A percentile compares a stretch with the other conserved stretches of the same genome.
These are phyloP conservation scores for Chlamydomonas eustigma DNA, from an alignment of 139 green algal genomes.

Conservation along the genomic window DNA sequence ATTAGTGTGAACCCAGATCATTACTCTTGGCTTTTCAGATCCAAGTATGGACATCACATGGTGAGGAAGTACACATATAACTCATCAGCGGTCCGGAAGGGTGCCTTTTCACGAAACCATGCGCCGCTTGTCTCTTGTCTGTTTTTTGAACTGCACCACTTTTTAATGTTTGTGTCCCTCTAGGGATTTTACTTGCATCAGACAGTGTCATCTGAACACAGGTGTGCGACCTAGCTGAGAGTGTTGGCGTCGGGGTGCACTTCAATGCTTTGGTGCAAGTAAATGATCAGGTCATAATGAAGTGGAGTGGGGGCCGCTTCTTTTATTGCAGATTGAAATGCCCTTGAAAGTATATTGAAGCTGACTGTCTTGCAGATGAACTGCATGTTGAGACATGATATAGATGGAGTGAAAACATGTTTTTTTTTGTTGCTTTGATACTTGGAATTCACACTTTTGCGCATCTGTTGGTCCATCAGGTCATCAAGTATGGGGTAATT, in stretches of 20 bases:
- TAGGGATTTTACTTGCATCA: background rate
- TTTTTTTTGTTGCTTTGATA: background rate
- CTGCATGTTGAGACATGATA: background rate
- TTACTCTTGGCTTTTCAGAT: constrained; percentile 62
- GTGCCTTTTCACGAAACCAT: too few relatives aligned
- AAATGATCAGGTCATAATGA: constrained; percentile 30
- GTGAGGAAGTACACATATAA: background rate
- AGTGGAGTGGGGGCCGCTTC: too few relatives aligned
- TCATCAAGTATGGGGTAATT: constrained; percentile 51
- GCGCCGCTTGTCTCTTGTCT: too few relatives aligned
- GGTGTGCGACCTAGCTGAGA: constrained; percentile 48
- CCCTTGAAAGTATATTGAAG: too few relatives aligned
- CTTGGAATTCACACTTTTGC: background rate
- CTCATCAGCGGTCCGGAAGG: background rate
- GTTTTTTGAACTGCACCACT: too few relatives aligned
- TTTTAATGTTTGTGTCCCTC: too few relatives aligned
- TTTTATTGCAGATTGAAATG: background rate
- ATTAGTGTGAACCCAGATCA: constrained; percentile 58
- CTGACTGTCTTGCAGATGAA: background rate
- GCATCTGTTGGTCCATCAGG: background rate
- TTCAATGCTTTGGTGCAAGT: constrained; percentile 78
- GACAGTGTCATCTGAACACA: constrained; percentile 15
- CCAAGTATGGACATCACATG: background rate
- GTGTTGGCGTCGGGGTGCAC: constrained; percentile 67
- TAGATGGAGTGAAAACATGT: background rate